Base-by-base conservation (phyloP, 140 eudicot species). In the Ambrosia hybrid region DNA sequence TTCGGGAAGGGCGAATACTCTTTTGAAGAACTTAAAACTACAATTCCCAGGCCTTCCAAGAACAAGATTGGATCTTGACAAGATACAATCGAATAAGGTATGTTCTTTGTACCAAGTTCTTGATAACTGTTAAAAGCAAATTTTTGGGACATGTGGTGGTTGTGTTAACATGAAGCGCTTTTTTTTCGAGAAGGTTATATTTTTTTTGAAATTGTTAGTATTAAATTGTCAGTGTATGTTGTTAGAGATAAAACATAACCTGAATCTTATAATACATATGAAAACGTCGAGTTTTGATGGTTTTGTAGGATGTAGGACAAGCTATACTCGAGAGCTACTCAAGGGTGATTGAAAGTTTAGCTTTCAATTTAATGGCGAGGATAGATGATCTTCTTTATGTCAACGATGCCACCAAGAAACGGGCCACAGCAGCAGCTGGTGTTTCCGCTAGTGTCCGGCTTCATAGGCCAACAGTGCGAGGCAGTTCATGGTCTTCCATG, bases 301-400 rank as follows among this genome's bases (percentile, higher is more conserved):
- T 38, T 62, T 51, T 80, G 78, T 79, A 91, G 97, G 97, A 91
- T 33, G 97, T 91, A 26, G 97, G 97, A 63, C 96, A 88, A 43
- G 84, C 97, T 16, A 91, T 91, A 70, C 92, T 91, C 2, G 97
- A 91, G 77, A 91, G 97, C 83, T 91, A 91, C 71, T 91, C 97
- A 16, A 71, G 97, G 80, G 97, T 86, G 62, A 76, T 86, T 74
- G 97, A 91, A 83, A 88, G 97, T 81, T 84, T 91, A 75, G 97
- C 96, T 5, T 91, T 88, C 75, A 91, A 91, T 71, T 68, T 91
- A 72, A 82, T 85, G 86, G 97, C 89, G 1, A 86, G 97, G 76
- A 91, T 91, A 52, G 97, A 91, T 65, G 97, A 91, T 79, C 85
- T 91, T 4, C 67, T 91, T 71, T 86, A 67, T 13, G 95, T 88